Conservation (phyloP, 768 basidiomycete genomes). For the Mycena belliarum region DNA sequence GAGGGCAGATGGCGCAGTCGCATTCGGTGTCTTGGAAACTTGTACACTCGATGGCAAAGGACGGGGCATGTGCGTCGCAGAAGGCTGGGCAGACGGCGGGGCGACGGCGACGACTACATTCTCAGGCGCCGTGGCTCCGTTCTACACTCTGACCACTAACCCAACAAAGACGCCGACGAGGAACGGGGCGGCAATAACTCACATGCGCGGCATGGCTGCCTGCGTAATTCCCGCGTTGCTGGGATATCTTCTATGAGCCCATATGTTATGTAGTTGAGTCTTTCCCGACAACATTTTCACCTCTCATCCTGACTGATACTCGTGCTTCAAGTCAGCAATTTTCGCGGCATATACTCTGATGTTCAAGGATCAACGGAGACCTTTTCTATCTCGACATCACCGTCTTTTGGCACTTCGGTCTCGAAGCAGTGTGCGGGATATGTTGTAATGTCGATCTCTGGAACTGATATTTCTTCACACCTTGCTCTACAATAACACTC, state of each 20-base stretch:
- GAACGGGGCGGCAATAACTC: not conserved
- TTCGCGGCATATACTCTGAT: too few species aligned
- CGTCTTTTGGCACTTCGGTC: too few species aligned
- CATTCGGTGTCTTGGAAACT: not conserved
- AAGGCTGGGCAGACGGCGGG: slow-evolving; percentile 1
- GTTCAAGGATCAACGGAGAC: too few species aligned
- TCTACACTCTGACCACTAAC: not conserved
- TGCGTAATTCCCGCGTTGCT: not conserved
- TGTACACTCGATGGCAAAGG: slow-evolving; percentile 4
- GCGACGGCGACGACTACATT: slow-evolving; percentile 1
- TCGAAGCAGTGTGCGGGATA: too few species aligned
- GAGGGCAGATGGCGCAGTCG: not conserved
- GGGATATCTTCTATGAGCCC: not conserved
- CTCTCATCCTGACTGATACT: too few species aligned
- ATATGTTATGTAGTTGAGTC: too few species aligned
- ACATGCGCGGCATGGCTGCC: not conserved
- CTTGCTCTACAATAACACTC: too few species aligned
- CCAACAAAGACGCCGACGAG: not conserved
- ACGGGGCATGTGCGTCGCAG: not conserved
- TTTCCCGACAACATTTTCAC: too few species aligned
- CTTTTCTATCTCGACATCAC: too few species aligned
- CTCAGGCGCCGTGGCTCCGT: not conserved
- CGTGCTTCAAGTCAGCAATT: too few species aligned
- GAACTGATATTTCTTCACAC: too few species aligned
- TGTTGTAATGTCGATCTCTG: too few species aligned